Evolutionary conservation across 2,329 filamentous ascomycete species (phyloP), one percentile per base, ranked within the genome.

Genomic region (Aureobasidium sp.): DNA sequence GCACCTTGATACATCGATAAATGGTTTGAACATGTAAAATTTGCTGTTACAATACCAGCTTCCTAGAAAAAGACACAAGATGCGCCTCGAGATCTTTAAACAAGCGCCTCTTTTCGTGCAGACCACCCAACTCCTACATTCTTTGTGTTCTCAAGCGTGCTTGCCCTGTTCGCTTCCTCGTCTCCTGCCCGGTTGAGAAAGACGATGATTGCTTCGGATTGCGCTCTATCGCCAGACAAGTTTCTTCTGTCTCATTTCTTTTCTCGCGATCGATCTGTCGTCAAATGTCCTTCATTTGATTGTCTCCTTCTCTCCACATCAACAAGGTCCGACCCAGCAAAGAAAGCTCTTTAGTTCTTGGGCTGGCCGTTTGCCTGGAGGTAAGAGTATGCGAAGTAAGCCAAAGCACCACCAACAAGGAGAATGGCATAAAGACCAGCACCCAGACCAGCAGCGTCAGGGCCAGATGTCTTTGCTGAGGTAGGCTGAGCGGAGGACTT

Each of bases 321-420:
- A 47, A 9, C 15, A 46, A 12, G 23, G 8, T 34, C 9, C 32
- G 12, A 34, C 32, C 9, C 32, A 37, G 34, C 41, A 10, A n/a
- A 15, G 2, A 27, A 36, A 5, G 2, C 3, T 15, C 15, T 34
- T 37, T 52, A 52, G 44, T 63, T 37, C 63, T 58, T 61, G 8
- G 27, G 46, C 39, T n/a, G 34, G 23, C 61, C 48, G 10, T 48
- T 56, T 15, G 36, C 41, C 80, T 93, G 86, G 70, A 95, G 76
- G 81, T 94, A 96, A 77, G 92, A 87, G 82, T 93, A 97, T 70
- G 83, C 89, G 69, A 83, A 84, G 79, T 90, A 97, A 66, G 90
- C 91, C 65, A 85, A 75, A 53, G 85, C 81, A 68, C 87, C 92
- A 70, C 91, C 91, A 67, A 93, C 73, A 68, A 96, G 80, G 70